Conservation (phyloP, 2,329 filamentous ascomycete genomes). For the Arthroderma sp. region DNA sequence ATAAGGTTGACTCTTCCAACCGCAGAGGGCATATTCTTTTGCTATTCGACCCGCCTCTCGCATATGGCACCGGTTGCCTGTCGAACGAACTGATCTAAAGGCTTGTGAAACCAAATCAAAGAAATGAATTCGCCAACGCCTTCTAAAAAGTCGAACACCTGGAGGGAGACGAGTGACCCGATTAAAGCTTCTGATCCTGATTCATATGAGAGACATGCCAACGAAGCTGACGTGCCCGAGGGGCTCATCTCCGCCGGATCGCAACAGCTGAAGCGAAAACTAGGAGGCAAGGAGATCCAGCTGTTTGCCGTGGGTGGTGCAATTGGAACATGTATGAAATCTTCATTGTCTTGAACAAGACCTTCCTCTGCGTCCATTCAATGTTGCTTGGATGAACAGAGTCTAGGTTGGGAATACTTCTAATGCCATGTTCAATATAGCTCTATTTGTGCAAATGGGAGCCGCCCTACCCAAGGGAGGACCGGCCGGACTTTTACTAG, state of each 20-base stretch:
- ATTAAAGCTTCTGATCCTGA: not conserved
- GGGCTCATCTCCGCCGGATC: slow-evolving; percentile 12
- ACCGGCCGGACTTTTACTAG: slow-evolving; percentile 23
- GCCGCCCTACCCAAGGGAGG: slow-evolving; percentile 22
- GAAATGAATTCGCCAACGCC: not conserved
- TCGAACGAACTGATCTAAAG: not conserved
- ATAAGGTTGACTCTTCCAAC: no score
- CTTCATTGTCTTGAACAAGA: not conserved
- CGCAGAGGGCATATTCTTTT: no score
- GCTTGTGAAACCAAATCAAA: not conserved
- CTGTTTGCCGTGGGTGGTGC: slow-evolving; percentile 23
- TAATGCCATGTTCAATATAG: not conserved
- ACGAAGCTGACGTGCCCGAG: slow-evolving; percentile 2
- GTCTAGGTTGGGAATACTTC: not conserved
- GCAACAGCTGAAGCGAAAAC: slow-evolving; percentile 19
- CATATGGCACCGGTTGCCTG: not conserved
- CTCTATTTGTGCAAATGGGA: slow-evolving; percentile 18
- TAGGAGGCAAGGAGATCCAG: slow-evolving; percentile 22
- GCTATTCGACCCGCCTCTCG: no score
- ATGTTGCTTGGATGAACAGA: not conserved
- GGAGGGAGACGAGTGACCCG: not conserved
- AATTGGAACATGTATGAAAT: slow-evolving; percentile 21
- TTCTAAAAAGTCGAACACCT: not conserved
- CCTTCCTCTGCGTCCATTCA: no score
- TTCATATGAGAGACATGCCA: slow-evolving; percentile 2